Conservation (phyloP, 768 basidiomycete genomes). For the Tulasnella sp. region DNA sequence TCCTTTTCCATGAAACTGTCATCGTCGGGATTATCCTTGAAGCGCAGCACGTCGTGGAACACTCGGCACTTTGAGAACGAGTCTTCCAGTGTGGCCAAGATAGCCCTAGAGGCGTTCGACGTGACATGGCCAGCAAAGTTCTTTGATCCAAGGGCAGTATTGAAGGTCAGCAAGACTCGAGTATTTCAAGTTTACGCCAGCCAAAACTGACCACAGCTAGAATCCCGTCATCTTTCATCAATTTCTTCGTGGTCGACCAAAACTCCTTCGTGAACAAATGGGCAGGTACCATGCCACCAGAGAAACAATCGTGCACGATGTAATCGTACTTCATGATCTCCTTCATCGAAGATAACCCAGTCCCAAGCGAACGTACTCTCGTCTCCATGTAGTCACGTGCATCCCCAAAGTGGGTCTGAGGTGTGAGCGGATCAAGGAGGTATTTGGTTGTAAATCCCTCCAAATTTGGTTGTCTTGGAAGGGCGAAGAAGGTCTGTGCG, state of each 20-base stretch:
- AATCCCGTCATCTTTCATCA: slow-evolving; percentile 61
- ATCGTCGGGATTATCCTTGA: slow-evolving; percentile 30
- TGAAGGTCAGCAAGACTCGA: background rate
- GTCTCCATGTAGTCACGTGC: slow-evolving; percentile 44
- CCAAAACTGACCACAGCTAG: slow-evolving; percentile 59
- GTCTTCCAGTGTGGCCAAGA: slow-evolving; percentile 57
- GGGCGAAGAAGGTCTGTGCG: slow-evolving; percentile 66
- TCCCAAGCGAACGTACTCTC: background rate
- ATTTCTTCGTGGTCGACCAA: slow-evolving; percentile 56
- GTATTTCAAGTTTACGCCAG: background rate
- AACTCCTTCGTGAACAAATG: slow-evolving; percentile 80
- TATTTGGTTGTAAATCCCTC: background rate
- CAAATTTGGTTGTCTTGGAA: slow-evolving; percentile 39
- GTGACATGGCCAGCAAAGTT: slow-evolving; percentile 71
- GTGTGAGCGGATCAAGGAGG: background rate
- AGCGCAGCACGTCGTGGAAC: slow-evolving; percentile 58
- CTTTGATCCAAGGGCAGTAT: too few species aligned
- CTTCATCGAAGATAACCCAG: background rate
- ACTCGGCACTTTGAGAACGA: slow-evolving; percentile 72
- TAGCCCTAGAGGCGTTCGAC: slow-evolving; percentile 51
- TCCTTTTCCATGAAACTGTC: slow-evolving; percentile 34
- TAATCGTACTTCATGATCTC: slow-evolving; percentile 22
- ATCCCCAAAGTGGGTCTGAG: slow-evolving; percentile 9
- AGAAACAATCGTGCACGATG: slow-evolving; percentile 87
- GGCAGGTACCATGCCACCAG: slow-evolving; percentile 82